Evolutionary conservation across 176 grass and related monocot species (phyloP).

Genomic region (Paspalum vaginatum): DNA sequence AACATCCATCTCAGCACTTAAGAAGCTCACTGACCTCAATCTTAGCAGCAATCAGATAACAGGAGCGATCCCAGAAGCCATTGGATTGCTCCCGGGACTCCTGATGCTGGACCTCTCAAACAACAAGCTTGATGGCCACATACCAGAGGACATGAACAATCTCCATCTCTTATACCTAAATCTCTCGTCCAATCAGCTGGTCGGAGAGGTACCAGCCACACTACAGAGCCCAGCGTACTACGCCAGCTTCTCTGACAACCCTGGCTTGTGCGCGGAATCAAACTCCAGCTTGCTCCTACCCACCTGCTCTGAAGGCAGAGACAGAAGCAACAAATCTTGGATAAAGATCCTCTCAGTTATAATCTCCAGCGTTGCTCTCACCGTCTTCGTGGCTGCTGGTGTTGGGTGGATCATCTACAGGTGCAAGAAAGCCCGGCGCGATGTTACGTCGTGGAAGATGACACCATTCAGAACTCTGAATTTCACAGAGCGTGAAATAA

Average conservation of each 20-base stretch:
- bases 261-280: conserved; percentile 46
- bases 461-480: conserved; percentile 37
- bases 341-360: no score
- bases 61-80: conserved; percentile 20
- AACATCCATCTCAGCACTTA: background rate
- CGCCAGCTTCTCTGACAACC: conserved; percentile 48
- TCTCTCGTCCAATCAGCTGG: conserved; percentile 50
- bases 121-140: conserved; percentile 44
- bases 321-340: no score
- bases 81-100: conserved; percentile 33
- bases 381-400: no score
- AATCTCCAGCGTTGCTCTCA: no score
- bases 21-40: conserved; percentile 25
- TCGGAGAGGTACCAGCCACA: conserved; percentile 36
- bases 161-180: conserved; percentile 33
- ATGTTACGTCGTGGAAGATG: conserved; percentile 52
- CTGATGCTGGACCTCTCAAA: conserved; percentile 50
- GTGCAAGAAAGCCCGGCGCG: no score
- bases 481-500: conserved; percentile 38
- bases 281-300: no score
- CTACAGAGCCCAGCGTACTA: background rate
- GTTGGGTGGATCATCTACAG: no score
- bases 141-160: conserved; percentile 35
- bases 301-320: no score
- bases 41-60: conserved; percentile 52